Conservation (phyloP, 768 basidiomycete species). For the Phlebiopsis gigantea region DNA sequence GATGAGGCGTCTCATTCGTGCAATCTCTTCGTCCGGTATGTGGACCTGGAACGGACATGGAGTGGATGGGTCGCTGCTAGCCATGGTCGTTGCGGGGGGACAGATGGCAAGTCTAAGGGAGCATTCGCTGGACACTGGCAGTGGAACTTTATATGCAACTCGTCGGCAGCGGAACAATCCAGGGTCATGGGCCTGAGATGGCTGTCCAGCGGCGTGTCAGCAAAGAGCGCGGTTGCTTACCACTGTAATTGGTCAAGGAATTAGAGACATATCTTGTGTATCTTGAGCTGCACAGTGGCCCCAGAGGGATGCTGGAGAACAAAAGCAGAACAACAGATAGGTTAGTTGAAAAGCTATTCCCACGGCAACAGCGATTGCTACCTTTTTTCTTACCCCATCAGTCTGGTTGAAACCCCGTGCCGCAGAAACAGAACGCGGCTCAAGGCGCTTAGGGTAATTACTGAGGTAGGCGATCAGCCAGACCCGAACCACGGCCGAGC, state of each 20-base stretch:
- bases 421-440: neutral
- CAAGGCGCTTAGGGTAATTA: constrained; percentile 5
- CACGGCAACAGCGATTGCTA: constrained; percentile 4
- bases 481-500: constrained; percentile 3
- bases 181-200: too few relatives aligned
- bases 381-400: neutral
- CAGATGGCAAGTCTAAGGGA: too few relatives aligned
- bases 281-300: too few relatives aligned
- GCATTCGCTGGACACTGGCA: too few relatives aligned
- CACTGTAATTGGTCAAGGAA: too few relatives aligned
- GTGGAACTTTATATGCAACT: too few relatives aligned
- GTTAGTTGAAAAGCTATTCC: neutral
- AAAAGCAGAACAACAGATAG: too few relatives aligned
- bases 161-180: too few relatives aligned
- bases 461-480: neutral
- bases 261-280: too few relatives aligned
- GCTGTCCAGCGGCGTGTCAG: too few relatives aligned
- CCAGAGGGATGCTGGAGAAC: too few relatives aligned
- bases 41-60: constrained; percentile 9
- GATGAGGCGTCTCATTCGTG: constrained; percentile 12
- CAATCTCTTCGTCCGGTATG: constrained; percentile 8
- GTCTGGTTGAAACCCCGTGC: constrained; percentile 7
- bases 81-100: neutral
- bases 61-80: neutral
- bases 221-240: too few relatives aligned